phyloP scores from a whole-genome alignment of 352 stramenopile species.

The Albugo candida region DNA sequence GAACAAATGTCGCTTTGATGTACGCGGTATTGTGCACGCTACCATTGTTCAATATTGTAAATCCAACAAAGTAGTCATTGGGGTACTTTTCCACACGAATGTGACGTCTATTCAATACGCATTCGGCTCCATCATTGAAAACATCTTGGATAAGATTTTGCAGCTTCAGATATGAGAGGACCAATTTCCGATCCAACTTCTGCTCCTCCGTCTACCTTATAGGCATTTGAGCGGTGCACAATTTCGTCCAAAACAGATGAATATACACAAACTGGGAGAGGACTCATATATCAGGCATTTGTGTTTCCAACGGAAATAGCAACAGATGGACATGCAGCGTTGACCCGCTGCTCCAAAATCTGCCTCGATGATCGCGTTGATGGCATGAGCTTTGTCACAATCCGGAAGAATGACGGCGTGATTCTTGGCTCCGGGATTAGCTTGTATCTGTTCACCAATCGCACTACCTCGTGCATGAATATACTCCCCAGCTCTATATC shows the following conservation, averaged over 20 bases:
- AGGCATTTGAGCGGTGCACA: conserved; percentile 71
- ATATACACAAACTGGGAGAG: too few relatives aligned
- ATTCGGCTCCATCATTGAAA: conserved; percentile 77
- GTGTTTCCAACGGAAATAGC: conserved; percentile 89
- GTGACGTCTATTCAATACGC: conserved; percentile 84
- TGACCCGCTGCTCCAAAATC: conserved; percentile 94
- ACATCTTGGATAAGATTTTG: conserved; percentile 77
- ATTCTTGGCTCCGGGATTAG: conserved; percentile 97
- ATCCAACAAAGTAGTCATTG: conserved; percentile 91
- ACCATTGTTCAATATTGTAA: conserved; percentile 82
- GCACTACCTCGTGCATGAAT: conserved; percentile 78
- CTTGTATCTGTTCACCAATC: conserved; percentile 89
- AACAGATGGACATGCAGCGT: conserved; percentile 94
- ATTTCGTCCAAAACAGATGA: conserved; percentile 87
- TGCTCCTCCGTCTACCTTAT: conserved; percentile 82
- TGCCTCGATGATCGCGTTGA: conserved; percentile 79
- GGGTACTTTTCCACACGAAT: conserved; percentile 81
- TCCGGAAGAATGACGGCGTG: conserved; percentile 93
- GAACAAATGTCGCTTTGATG: conserved; percentile 94
- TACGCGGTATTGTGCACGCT: conserved; percentile 78
- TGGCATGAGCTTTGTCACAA: conserved; percentile 77
- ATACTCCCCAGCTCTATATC: conserved; percentile 87
- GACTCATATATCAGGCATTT: conserved; percentile 81
- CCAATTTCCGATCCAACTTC: conserved; percentile 53
- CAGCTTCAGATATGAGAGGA: conserved; percentile 79